Evolutionary conservation across 2,329 filamentous ascomycete species (phyloP).

Genomic region (Cadophora malorum): DNA sequence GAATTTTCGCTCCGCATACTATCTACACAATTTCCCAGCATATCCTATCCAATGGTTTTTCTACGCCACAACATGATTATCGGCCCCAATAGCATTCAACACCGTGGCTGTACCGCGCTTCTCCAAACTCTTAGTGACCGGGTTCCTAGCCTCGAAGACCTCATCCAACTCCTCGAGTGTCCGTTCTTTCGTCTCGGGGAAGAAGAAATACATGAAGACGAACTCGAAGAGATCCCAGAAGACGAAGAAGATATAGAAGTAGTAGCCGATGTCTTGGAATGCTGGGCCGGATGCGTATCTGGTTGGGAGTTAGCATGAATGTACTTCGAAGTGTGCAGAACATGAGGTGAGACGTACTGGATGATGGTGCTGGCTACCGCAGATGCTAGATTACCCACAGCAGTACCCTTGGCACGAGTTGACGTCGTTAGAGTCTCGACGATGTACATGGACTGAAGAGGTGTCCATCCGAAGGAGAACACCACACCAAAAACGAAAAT

Average conservation of each 20-base stretch:
- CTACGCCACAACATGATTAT: not conserved
- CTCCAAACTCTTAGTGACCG: not conserved
- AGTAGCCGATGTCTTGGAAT: slow-evolving; percentile 2
- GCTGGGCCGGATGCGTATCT: not conserved
- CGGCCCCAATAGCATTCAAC: not conserved
- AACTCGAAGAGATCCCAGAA: slow-evolving; percentile 1
- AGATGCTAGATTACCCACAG: not conserved
- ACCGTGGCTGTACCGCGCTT: not conserved
- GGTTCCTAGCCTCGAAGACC: not conserved
- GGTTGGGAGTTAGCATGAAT: no score
- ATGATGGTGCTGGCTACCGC: not conserved
- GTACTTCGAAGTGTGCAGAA: no score
- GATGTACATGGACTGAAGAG: not conserved
- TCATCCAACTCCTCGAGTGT: not conserved
- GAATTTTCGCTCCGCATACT: not conserved
- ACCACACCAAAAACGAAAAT: not conserved
- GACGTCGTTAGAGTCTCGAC: not conserved
- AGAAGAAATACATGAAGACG: slow-evolving; percentile 3
- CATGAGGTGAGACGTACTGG: not conserved
- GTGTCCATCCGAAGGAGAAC: not conserved
- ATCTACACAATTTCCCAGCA: no score
- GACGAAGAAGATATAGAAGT: slow-evolving; percentile 6
- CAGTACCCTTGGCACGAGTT: not conserved
- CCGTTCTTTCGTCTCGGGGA: not conserved
- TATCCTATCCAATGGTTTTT: not conserved